Conservation (phyloP, 2,329 filamentous ascomycete genomes). For the Aspergillus awamori region DNA sequence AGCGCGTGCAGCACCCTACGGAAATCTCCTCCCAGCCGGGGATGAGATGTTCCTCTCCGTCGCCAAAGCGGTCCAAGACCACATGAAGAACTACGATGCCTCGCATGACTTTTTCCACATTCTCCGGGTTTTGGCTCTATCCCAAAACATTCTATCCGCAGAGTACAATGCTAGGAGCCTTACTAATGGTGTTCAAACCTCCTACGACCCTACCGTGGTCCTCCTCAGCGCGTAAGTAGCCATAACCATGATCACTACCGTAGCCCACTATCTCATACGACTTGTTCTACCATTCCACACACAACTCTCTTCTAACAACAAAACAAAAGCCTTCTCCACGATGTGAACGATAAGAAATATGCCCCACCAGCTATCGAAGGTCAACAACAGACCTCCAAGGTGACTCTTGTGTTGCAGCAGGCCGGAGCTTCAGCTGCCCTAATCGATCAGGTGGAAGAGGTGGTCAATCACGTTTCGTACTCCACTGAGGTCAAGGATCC, state of each 20-base stretch:
- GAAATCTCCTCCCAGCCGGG: background rate
- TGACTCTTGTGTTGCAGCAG: conserved; percentile 9
- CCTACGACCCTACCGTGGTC: background rate
- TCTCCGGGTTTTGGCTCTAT: conserved; percentile 16
- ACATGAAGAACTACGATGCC: conserved; percentile 21
- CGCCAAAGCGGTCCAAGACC: conserved; percentile 10
- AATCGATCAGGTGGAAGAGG: conserved; percentile 8
- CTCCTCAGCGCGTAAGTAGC: conserved; percentile 1
- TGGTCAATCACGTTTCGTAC: conserved; percentile 22
- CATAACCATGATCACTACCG: background rate
- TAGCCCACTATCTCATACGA: background rate
- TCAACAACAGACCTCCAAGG: background rate
- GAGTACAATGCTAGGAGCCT: background rate
- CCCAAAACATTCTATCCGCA: conserved; percentile 7
- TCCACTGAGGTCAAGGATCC: conserved; percentile 17
- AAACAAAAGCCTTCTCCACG: conserved; percentile 15
- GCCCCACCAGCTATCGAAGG: background rate
- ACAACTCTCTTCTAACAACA: background rate
- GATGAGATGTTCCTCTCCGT: conserved; percentile 5
- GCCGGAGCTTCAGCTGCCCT: conserved; percentile 4
- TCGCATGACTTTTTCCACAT: conserved; percentile 20
- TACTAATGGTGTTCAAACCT: background rate
- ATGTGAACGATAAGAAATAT: conserved; percentile 21
- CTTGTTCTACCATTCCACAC: background rate
- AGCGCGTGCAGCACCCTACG: background rate